These are phyloP conservation scores for Chalara sp. DNA, from an alignment of 2,329 filamentous ascomycete genomes.

Conservation along the genomic window DNA sequence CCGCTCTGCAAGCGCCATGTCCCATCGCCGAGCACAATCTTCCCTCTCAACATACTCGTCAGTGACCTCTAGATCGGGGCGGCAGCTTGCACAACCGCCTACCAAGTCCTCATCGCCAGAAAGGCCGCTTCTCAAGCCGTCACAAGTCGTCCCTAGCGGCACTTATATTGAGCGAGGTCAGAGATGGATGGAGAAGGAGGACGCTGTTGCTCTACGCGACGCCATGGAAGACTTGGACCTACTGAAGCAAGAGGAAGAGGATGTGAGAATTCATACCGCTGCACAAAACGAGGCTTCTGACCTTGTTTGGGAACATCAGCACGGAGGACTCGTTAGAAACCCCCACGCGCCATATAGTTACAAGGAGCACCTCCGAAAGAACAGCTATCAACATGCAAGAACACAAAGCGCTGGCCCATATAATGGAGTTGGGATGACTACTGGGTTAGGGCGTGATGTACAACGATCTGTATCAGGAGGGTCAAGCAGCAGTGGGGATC, in stretches of 20 bases:
- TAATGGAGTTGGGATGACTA: constrained; percentile 36
- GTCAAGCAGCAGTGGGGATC: constrained; percentile 27
- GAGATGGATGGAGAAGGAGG: constrained; percentile 76
- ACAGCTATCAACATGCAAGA: constrained; percentile 64
- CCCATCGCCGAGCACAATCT: constrained; percentile 22
- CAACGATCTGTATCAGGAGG: constrained; percentile 26
- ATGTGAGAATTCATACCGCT: constrained; percentile 57
- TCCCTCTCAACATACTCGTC: constrained; percentile 23
- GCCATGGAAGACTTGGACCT: constrained; percentile 70
- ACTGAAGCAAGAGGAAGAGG: constrained; percentile 45
- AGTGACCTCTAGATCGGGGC: constrained; percentile 22
- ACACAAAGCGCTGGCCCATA: constrained; percentile 50
- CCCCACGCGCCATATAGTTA: constrained; percentile 63
- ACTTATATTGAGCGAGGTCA: constrained; percentile 69
- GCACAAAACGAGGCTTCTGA: constrained; percentile 74
- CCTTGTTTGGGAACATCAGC: constrained; percentile 69
- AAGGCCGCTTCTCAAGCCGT: constrained; percentile 43
- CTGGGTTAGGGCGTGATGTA: constrained; percentile 24
- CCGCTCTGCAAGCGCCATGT: constrained; percentile 22
- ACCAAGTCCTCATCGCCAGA: background rate
- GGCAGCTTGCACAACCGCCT: constrained; percentile 21
- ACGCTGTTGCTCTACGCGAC: constrained; percentile 61
- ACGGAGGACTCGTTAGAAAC: constrained; percentile 46
- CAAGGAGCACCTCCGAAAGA: constrained; percentile 59
- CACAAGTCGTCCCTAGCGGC: constrained; percentile 56